A percentile compares a stretch with the other conserved stretches of the same genome.
Evolutionary conservation across 1,139 yeast species (phyloP).

Genomic region (Komagataea norvegica): DNA sequence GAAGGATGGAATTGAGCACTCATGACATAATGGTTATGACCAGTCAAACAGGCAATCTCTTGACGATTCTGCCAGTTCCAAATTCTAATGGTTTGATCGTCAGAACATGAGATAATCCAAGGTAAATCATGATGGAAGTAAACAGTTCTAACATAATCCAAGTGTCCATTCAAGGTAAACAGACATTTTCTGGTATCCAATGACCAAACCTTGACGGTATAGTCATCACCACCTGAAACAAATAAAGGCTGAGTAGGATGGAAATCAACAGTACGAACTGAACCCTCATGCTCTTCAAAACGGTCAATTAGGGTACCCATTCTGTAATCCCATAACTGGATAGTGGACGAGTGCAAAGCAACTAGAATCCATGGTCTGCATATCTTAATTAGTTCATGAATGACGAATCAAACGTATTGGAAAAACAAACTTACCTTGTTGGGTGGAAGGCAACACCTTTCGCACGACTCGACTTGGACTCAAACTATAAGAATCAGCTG

Average conservation of each 20-base stretch:
- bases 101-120: constrained; percentile 94
- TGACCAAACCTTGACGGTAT: constrained; percentile 94
- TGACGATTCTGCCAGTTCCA: constrained; percentile 99
- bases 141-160: constrained; percentile 93
- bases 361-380: constrained; percentile 91
- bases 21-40: constrained; percentile 98
- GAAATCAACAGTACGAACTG: constrained; percentile 91
- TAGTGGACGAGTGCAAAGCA: constrained; percentile 89
- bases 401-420: background rate
- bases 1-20: constrained; percentile 96
- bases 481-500: constrained; percentile 52
- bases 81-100: constrained; percentile 96
- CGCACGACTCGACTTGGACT: constrained; percentile 97
- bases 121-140: constrained; percentile 95
- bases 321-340: constrained; percentile 98
- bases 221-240: constrained; percentile 97
- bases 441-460: constrained; percentile 99
- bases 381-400: constrained; percentile 8
- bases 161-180: constrained; percentile 87
- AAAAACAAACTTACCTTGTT: constrained; percentile 40
- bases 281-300: constrained; percentile 97
- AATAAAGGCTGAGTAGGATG: constrained; percentile 98
- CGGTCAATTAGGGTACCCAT: constrained; percentile 98
- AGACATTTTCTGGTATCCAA: constrained; percentile 85
- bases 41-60: constrained; percentile 94